Evolutionary conservation across 352 stramenopile genomes (phyloP).

Genomic region (Globisporangium paroecandrum): DNA sequence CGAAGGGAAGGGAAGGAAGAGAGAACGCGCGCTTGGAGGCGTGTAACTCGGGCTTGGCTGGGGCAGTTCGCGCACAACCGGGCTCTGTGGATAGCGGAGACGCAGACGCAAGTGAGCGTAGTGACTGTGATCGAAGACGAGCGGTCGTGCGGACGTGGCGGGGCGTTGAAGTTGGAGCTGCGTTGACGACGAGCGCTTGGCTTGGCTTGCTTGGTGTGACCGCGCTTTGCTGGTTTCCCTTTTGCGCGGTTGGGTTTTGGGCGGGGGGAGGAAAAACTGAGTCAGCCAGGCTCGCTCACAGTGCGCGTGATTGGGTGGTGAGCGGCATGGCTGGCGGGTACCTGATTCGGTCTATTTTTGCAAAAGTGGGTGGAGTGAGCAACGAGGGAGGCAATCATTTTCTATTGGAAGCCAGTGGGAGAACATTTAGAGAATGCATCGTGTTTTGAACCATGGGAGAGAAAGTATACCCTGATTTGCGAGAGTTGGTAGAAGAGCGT

Average conservation of each 20-base stretch:
- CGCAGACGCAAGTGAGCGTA: neutral
- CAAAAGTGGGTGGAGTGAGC: neutral
- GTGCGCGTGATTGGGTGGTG: neutral
- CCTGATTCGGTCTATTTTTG: neutral
- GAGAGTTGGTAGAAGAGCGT: neutral
- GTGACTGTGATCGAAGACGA: neutral
- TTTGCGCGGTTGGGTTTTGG: neutral
- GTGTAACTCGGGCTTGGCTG: neutral
- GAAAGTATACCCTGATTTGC: neutral
- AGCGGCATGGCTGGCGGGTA: neutral
- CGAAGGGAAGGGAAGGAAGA: neutral
- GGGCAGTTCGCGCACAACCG: neutral
- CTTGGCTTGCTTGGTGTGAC: neutral
- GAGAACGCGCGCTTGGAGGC: neutral
- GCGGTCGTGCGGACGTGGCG: neutral
- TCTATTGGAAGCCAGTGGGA: slow-evolving; percentile 1
- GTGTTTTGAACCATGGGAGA: neutral
- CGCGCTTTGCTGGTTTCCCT: neutral
- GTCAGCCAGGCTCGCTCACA: neutral
- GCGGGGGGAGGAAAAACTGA: slow-evolving; percentile 3
- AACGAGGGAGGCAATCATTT: neutral
- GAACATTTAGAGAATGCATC: neutral
- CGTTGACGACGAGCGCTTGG: neutral
- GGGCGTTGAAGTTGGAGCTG: neutral
- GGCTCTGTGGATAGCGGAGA: neutral